Evolutionary conservation across 2,329 filamentous ascomycete species (phyloP).

Genomic region (Calonectria montana): DNA sequence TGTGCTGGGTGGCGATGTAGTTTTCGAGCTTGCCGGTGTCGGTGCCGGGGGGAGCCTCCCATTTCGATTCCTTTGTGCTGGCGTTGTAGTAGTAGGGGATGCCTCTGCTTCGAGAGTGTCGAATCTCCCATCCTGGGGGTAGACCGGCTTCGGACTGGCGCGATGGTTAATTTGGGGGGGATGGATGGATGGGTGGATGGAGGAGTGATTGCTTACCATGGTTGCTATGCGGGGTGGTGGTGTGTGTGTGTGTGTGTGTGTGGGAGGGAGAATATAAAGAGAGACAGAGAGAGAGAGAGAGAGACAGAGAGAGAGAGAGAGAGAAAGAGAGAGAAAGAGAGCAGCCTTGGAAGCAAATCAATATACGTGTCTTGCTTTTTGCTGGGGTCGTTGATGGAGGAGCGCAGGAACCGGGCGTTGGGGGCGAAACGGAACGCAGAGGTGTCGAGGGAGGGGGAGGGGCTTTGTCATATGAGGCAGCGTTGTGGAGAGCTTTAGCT

Average conservation of each 20-base stretch:
- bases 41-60: not conserved
- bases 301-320: no score
- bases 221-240: not conserved
- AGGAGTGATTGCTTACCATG: not conserved
- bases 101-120: not conserved
- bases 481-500: not conserved
- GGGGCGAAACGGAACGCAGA: no score
- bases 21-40: not conserved
- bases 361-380: not conserved
- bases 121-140: not conserved
- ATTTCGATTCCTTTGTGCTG: not conserved
- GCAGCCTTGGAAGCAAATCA: no score
- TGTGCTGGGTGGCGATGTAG: not conserved
- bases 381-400: not conserved
- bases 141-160: not conserved
- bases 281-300: no score
- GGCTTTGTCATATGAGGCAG: not conserved
- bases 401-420: not conserved
- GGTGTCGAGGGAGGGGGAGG: not conserved
- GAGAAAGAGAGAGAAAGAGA: no score
- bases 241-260: not conserved
- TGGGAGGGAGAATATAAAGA: not conserved
- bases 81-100: constrained; percentile 1
- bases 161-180: not conserved
- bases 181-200: not conserved